These are phyloP conservation scores for Citrus sp. DNA, from an alignment of 345 rosid species.

Conservation along the genomic window DNA sequence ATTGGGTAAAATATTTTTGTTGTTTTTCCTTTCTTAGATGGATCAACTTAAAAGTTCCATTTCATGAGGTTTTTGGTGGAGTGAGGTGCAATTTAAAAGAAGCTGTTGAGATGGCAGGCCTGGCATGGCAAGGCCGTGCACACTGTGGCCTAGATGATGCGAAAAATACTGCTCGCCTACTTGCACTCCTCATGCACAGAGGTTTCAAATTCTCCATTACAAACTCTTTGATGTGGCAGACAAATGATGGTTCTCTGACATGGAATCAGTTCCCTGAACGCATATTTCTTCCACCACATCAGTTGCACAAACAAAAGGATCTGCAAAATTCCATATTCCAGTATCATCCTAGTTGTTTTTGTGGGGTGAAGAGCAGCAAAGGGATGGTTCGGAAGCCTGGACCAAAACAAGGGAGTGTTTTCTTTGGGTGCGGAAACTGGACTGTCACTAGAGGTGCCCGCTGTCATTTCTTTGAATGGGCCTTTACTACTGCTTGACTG, in stretches of 20 bases:
- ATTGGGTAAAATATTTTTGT: background rate
- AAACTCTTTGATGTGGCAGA: slow-evolving; percentile 43
- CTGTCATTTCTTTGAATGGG: slow-evolving; percentile 51
- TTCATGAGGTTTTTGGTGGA: slow-evolving; percentile 41
- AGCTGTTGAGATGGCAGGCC: slow-evolving; percentile 48
- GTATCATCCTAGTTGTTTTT: slow-evolving; percentile 35
- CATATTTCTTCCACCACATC: slow-evolving; percentile 15
- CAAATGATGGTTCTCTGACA: slow-evolving; percentile 18
- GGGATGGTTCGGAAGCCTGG: slow-evolving; percentile 48
- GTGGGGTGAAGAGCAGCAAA: slow-evolving; percentile 50
- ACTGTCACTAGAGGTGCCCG: slow-evolving; percentile 39
- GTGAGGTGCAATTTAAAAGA: slow-evolving; percentile 43
- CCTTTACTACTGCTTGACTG: slow-evolving; percentile 20
- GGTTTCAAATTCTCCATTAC: slow-evolving; percentile 48
- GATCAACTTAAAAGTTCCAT: slow-evolving; percentile 58
- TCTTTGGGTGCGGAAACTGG: slow-evolving; percentile 60
- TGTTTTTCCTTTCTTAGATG: slow-evolving; percentile 27
- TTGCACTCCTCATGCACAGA: slow-evolving; percentile 40
- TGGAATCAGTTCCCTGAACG: slow-evolving; percentile 22
- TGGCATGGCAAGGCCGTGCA: slow-evolving; percentile 52
- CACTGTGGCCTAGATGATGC: slow-evolving; percentile 60
- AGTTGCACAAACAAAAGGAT: slow-evolving; percentile 23
- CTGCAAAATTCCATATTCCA: slow-evolving; percentile 21
- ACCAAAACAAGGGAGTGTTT: slow-evolving; percentile 43
- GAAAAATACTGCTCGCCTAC: slow-evolving; percentile 50